Percentiles rank a stretch among this genome's conserved stretches.
Evolutionary conservation across 2,329 filamentous ascomycete species (phyloP).

Genomic region (Beauveria medogensis): DNA sequence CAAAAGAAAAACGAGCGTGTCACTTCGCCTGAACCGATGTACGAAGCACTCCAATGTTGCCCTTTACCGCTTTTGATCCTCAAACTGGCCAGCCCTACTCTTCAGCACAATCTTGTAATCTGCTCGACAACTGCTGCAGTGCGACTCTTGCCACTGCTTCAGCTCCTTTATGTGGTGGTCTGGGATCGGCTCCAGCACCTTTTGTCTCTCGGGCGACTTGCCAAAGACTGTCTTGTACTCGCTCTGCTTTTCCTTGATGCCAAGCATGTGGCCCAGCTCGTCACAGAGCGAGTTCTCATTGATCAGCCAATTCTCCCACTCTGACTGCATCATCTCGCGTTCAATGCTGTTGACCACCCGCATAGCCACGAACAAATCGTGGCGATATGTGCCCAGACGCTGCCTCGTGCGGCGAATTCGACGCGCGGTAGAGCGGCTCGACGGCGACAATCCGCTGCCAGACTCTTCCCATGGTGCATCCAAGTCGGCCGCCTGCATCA

Average conservation of each 20-base stretch:
- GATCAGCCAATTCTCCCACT: constrained; percentile 88
- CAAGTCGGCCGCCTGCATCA: constrained; percentile 50
- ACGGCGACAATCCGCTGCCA: constrained; percentile 37
- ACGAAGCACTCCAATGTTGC: background rate
- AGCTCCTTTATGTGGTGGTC: constrained; percentile 1
- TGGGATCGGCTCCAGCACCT: constrained; percentile 21
- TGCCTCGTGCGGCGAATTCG: constrained; percentile 75
- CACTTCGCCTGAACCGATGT: background rate
- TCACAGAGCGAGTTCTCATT: constrained; percentile 73
- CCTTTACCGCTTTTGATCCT: background rate
- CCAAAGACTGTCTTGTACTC: constrained; percentile 14
- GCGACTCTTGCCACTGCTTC: constrained; percentile 4
- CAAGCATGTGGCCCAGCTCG: constrained; percentile 43
- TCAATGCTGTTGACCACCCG: constrained; percentile 85
- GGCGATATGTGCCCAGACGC: constrained; percentile 72
- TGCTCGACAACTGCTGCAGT: constrained; percentile 7
- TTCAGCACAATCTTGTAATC: background rate
- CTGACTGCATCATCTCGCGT: constrained; percentile 72
- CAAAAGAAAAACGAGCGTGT: background rate
- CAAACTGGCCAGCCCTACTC: background rate
- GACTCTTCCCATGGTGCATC: constrained; percentile 49
- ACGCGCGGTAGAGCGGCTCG: constrained; percentile 47
- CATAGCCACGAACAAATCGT: constrained; percentile 86
- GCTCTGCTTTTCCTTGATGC: constrained; percentile 18
- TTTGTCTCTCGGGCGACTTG: constrained; percentile 21